Base-by-base conservation (phyloP, 805 yeast species). In the Saccharomycopsis malanga region DNA sequence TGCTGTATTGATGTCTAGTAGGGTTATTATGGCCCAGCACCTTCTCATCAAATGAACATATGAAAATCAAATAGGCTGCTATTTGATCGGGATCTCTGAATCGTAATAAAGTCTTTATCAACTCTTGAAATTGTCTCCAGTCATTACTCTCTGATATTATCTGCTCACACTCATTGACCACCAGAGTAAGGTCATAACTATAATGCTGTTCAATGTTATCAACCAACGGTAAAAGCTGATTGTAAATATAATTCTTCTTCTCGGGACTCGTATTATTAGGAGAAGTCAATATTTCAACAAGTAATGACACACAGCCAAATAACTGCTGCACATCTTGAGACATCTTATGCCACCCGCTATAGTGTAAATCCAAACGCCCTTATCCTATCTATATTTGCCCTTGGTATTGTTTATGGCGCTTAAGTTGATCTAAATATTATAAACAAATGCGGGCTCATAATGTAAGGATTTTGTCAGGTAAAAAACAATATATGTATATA, bases 111-210 rank as follows among this genome's bases (percentile, higher is more conserved):
- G 56, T 47, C 1, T 68, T 64, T 17, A 70, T 50, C 1, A 64
- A 53, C 7, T 52, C 44, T 35, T 64, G 67, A 51, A 72, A 66
- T 18, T 55, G 52, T 1, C 50, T 34, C 74, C 74, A 70, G 4
- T 29, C 15, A 2, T 15, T n/a, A 10, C 35, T 20, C 12, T 25
- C 29, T 9, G 12, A 14, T 12, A 30, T 35, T 4, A 43, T 7
- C 9, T 6, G 12, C 17, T n/a, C 17, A n/a, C 15, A n/a, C 7
- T n/a, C 17, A 32, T n/a, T 32, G 17, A 32, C 12, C 15, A 32
- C 17, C 15, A 12, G 36, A 6, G 6, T 18, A 5, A 32, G 36
- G 17, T 32, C 36, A n/a, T 32, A 32, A n/a, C 15, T 32, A 12
- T 27, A 27, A 27, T 27, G 30, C 10, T 12, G 30, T 7, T 27